Evolutionary conservation across 169 alveolate genomes (phyloP).

Genomic region (Eimeria tenella): DNA sequence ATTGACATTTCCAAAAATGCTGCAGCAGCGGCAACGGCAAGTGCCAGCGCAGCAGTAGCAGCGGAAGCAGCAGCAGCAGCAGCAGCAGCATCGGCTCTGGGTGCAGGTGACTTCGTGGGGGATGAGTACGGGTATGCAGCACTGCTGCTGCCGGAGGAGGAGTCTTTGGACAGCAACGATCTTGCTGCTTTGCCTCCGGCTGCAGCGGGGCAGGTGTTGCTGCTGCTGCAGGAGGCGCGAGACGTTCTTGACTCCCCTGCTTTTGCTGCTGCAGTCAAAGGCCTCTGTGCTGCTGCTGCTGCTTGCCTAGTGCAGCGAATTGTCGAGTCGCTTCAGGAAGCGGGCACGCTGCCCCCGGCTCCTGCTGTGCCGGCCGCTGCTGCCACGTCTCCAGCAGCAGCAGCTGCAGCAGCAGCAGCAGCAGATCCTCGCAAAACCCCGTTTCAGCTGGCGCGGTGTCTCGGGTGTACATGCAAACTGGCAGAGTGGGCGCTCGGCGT

Average conservation of each 20-base stretch:
- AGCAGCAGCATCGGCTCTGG: background rate
- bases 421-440: background rate
- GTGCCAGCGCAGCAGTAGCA: background rate
- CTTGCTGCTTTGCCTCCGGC: slow-evolving; percentile 30
- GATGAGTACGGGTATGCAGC: slow-evolving; percentile 5
- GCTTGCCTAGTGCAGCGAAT: background rate
- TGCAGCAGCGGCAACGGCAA: too few species aligned
- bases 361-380: background rate
- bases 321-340: background rate
- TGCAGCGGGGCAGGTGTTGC: slow-evolving; percentile 11
- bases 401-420: background rate
- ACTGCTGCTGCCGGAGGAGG: slow-evolving; percentile 20
- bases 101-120: background rate
- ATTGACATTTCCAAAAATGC: background rate
- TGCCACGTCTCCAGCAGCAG: background rate
- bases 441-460: slow-evolving; percentile 13
- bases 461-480: slow-evolving; percentile 15
- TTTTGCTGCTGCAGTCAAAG: slow-evolving; percentile 7
- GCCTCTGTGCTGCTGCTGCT: slow-evolving; percentile 19
- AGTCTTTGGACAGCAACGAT: background rate
- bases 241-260: slow-evolving; percentile 17
- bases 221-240: slow-evolving; percentile 35
- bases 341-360: background rate
- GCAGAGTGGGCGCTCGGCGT: slow-evolving; percentile 30
- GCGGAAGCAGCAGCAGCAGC: background rate